phyloP scores from a whole-genome alignment of 164 flowering plant genomes.

The Vitis amurensis region DNA sequence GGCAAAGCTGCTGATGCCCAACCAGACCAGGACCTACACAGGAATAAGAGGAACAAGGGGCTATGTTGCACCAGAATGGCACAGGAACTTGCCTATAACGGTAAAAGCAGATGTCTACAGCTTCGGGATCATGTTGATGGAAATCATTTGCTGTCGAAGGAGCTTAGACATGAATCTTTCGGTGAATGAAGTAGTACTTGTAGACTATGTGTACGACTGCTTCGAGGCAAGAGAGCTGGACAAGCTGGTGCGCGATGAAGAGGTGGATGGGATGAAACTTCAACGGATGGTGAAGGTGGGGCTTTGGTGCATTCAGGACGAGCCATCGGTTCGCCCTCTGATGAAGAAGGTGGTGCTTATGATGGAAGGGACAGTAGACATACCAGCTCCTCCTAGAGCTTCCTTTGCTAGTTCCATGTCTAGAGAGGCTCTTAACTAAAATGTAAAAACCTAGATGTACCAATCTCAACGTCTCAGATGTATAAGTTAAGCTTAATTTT shows the following conservation, averaged over 20 bases:
- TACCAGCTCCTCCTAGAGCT: constrained; percentile 12
- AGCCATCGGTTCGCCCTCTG: constrained; percentile 15
- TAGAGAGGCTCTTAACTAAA: too few relatives aligned
- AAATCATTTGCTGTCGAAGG: constrained; percentile 18
- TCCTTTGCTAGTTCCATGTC: constrained; percentile 1
- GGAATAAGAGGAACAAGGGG: constrained; percentile 21
- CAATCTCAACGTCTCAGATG: too few relatives aligned
- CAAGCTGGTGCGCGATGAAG: constrained; percentile 11
- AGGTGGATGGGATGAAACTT: constrained; percentile 5
- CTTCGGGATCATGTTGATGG: constrained; percentile 19
- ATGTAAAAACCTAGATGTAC: too few relatives aligned
- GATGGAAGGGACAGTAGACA: constrained; percentile 20
- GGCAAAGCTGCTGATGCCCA: constrained; percentile 18
- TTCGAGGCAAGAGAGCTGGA: constrained; percentile 9
- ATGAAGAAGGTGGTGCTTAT: constrained; percentile 22
- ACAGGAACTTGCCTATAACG: constrained; percentile 17
- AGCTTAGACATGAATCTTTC: constrained; percentile 2
- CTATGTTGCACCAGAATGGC: constrained; percentile 21
- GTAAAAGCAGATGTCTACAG: constrained; percentile 24
- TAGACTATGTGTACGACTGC: constrained; percentile 14
- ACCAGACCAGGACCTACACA: constrained; percentile 14
- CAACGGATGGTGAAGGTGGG: constrained; percentile 14
- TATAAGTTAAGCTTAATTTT: too few relatives aligned
- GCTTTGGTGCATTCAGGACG: constrained; percentile 20
- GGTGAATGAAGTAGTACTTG: constrained; percentile 12